A percentile compares a stretch with the other conserved stretches of the same genome.
Conservation (phyloP, 2,329 filamentous ascomycete species). For the Stachybotrys elegans region DNA sequence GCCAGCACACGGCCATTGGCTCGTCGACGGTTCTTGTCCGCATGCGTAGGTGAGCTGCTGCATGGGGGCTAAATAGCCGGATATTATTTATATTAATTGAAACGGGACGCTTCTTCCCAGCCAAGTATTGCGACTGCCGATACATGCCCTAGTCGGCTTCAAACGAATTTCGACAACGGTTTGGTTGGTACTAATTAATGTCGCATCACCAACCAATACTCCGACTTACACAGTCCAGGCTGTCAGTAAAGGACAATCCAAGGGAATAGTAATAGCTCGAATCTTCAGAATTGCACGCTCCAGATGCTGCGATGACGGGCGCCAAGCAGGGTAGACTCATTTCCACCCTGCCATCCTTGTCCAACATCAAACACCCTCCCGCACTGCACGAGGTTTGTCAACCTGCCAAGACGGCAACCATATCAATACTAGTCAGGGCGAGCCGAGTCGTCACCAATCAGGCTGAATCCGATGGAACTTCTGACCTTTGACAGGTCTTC, state of each 20-base stretch:
- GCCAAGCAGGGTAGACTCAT: background rate
- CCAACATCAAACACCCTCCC: too few relatives aligned
- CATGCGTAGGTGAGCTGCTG: too few relatives aligned
- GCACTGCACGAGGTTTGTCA: too few relatives aligned
- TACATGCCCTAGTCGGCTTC: background rate
- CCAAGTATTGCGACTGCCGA: background rate
- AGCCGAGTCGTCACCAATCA: too few relatives aligned
- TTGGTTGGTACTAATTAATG: background rate
- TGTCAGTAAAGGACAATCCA: background rate
- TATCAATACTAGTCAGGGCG: too few relatives aligned
- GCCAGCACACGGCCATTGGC: too few relatives aligned
- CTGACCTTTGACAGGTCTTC: too few relatives aligned
- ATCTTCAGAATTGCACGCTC: background rate
- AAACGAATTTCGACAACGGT: background rate
- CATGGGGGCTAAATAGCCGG: background rate
- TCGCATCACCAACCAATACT: background rate
- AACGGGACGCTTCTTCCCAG: background rate
- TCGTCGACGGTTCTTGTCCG: too few relatives aligned
- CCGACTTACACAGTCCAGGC: background rate
- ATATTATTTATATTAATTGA: background rate
- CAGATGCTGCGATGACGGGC: background rate
- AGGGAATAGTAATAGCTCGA: background rate
- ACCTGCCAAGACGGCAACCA: too few relatives aligned
- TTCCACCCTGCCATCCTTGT: too few relatives aligned
- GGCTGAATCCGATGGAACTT: too few relatives aligned